A percentile compares a stretch with the other conserved stretches of the same genome.
Evolutionary conservation across 169 alveolate species (phyloP).

Genomic region (Plasmodium cynomolgi): DNA sequence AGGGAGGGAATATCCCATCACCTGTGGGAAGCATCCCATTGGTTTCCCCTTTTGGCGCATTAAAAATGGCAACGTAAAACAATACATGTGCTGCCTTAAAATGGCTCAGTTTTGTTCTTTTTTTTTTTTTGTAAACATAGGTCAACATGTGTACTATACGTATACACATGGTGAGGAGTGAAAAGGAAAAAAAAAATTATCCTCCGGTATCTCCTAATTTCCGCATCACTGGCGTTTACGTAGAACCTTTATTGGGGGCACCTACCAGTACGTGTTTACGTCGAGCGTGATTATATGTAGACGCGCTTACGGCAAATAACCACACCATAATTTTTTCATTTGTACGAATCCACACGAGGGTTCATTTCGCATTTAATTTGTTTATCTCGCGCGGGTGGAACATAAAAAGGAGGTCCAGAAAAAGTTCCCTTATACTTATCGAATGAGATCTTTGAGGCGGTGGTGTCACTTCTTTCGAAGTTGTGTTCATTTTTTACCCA

Average conservation of each 20-base stretch:
- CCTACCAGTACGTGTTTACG: not conserved
- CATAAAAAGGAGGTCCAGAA: not conserved
- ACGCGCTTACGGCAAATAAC: not conserved
- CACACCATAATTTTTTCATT: not conserved
- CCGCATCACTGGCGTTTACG: not conserved
- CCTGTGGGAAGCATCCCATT: not conserved
- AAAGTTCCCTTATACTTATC: not conserved
- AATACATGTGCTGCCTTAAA: not conserved
- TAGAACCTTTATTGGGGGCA: not conserved
- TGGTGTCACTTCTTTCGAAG: not conserved
- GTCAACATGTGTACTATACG: not conserved
- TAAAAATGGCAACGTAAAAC: not conserved
- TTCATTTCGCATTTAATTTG: not conserved
- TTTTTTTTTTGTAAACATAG: not conserved
- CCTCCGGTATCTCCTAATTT: not conserved
- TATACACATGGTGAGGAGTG: not conserved
- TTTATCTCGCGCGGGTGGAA: not conserved
- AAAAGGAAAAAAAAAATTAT: not conserved
- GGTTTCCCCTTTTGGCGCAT: not conserved
- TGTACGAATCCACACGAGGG: not conserved
- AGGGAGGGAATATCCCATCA: not conserved
- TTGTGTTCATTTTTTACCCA: not conserved
- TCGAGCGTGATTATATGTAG: not conserved
- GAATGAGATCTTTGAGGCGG: not conserved
- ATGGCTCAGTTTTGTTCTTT: not conserved